Evolutionary conservation across 352 stramenopile genomes (phyloP), one percentile per base, ranked within the genome.

Genomic region (Globisporangium iwayamae): DNA sequence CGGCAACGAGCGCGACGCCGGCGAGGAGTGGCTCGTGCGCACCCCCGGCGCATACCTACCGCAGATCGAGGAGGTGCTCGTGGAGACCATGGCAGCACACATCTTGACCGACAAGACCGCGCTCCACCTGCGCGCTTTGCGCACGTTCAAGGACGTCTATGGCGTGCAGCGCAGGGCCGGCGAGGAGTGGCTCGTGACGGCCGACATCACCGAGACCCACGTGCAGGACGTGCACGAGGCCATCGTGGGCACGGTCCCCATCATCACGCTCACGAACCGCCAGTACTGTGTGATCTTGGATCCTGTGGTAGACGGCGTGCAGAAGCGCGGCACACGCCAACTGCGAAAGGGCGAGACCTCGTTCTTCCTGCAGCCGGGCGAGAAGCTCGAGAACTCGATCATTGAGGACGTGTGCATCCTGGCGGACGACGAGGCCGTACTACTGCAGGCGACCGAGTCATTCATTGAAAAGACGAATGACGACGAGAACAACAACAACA

Each of bases 241-340:
- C 6, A 81, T 93, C 38, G 63, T 90, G 0, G 79, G 78, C 38
- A 83, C 64, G 1, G 82, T 91, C 39, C 64, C 65, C 30, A 75
- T 87, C 58, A 85, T 77, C 30, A 91, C 82, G 56, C 65, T 93
- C 22, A 91, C 85, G 6, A 91, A 93, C 63, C 82, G 83, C 50
- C 85, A 93, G 65, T 93, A 88, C 75, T 91, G 82, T 48, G 69
- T 93, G n/a, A 81, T 93, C 39, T 66, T 91, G 18, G 85, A 93
- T 54, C 85, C 85, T 0, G 62, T 91, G 1, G 75, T 91, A 4
- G 66, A 84, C 25, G 78, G 83, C 18, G 78, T 87, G 9, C 85
- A 90, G 56, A 83, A 79, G 68, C 78, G 82, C 32, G 85, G 85
- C 16, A 93, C 85, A 7, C 81, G 83, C 5, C 78, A 93, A 67